Evolutionary conservation across 257 asterid genomes (phyloP), one percentile per base, ranked within the genome.

Genomic region (Solanum tarapatanum): DNA sequence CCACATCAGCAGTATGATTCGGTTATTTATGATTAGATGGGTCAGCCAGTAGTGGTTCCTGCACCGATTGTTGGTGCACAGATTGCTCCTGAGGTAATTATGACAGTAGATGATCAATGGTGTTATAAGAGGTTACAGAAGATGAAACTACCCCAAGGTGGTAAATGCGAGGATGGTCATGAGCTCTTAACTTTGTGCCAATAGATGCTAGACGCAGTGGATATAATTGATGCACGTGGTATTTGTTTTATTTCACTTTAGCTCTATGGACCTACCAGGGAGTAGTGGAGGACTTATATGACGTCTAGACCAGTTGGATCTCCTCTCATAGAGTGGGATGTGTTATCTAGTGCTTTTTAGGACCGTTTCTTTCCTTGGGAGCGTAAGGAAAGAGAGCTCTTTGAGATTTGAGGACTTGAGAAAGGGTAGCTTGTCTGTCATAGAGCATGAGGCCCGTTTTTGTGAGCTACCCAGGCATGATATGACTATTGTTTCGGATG

Each of bases 371-470:
- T 7, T 55, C n/a, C 4, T 17, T 17, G 4, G n/a, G 23, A 19
- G 62, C 4, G 10, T 55, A 2, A 55, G 62, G n/a, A 21, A 55
- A 3, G 62, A 55, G 8, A 55, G 3, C 4, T 17, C 10, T 16
- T 17, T 55, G 10, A 55, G 9, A 17, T 55, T 55, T 17, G 10
- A 17, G 62, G n/a, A 55, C n/a, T 17, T 55, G 23, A 55, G 62
- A 51, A 16, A 55, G 2, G n/a, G 9, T 17, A 6, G n/a, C 19
- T 55, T 55, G 4, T 55, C 4, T 55, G 10, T 17, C 1, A 51
- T 2, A 6, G 2, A 55, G n/a, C 3, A 55, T 55, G n/a, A 55
- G 3, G n/a, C n/a, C n/a, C 10, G 0, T 0, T 55, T 55, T 6
- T 55, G 23, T 55, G 62, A 55, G 4, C 62, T 17, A 55, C 17